phyloP scores from a whole-genome alignment of 2,329 filamentous ascomycete species.

The Trichoderma citrinoviride region DNA sequence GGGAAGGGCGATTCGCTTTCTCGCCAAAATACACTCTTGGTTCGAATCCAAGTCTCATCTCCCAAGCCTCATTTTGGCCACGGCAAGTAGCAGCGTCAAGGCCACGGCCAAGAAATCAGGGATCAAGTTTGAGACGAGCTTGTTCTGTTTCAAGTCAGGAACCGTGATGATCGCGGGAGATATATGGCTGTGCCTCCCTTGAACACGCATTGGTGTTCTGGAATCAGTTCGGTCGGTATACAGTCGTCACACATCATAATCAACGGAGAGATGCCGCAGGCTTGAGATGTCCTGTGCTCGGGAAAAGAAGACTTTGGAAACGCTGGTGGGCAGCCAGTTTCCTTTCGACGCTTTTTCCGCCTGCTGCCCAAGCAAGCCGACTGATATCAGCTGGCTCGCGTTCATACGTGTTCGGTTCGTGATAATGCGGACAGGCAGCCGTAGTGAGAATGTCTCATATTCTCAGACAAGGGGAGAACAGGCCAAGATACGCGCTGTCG shows the following conservation, averaged over 20 bases:
- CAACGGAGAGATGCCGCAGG: background rate
- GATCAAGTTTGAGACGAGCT: background rate
- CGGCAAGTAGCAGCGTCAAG: conserved; percentile 1
- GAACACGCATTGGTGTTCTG: background rate
- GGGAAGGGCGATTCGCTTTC: background rate
- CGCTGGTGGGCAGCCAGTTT: background rate
- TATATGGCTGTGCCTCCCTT: background rate
- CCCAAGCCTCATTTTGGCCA: background rate
- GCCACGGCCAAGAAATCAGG: conserved; percentile 19
- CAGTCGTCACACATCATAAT: background rate
- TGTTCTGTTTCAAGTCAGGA: background rate
- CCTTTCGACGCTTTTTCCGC: too few relatives aligned
- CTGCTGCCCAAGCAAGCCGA: background rate
- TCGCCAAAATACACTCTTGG: background rate
- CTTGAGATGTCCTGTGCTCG: background rate
- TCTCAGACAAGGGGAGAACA: background rate
- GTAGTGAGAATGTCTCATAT: background rate
- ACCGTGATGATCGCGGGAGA: background rate
- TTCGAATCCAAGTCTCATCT: conserved; percentile 1
- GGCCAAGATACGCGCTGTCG: background rate
- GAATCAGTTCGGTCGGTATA: background rate
- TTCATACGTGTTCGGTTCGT: background rate
- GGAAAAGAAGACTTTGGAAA: background rate
- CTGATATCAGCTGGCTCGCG: background rate
- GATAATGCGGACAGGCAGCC: background rate